Evolutionary conservation across 2,329 filamentous ascomycete genomes (phyloP), one percentile per base, ranked within the genome.

Genomic region (Grosmannia penicillata): DNA sequence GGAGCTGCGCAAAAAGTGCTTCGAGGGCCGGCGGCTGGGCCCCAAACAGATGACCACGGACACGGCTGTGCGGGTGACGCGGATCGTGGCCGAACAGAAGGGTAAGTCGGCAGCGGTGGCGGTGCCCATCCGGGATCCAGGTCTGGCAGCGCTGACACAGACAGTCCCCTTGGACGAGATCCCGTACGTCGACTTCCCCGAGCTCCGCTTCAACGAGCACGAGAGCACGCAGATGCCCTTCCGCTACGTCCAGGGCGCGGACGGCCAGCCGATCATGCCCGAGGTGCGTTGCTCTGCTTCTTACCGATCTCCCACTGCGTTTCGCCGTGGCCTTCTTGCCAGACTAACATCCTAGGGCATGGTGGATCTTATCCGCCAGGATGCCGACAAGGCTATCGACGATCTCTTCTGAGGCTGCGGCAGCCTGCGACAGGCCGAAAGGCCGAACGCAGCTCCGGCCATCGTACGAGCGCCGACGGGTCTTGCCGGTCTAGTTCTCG

Each of bases 161-260:
- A 34, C 45, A 94, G 86, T 79, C 27, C 70, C 82, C 0, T 65
- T 98, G 33, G 75, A 82, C 40, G 66, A 86, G 47, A 80, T 98
- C 25, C 68, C 76, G 2, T 95, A 91, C 54, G 58, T 91, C 25
- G 87, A 96, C 55, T 78, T 83, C 52, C 91, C 91, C 0, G 89
- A 96, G 54, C 72, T 98, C 53, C 78, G 78, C 53, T 80, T 96
- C 56, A 84, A 83, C 56, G 78, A 91, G 55, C 79, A 93, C 53
- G 91, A 98, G 62, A 91, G 82, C 56, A 94, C 87, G 1, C 72
- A 94, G 58, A 96, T 98, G 91, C 91, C 91, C 1, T 98, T 98
- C 60, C 83, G 91, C 48, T 98, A 98, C 55, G 87, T 98, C 36
- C 79, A 73, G 53, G 78, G 71, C 37, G 62, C 72, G 10, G 65